Conservation (phyloP, 1,284 basidiomycete species). For the Austroboletus niveus region DNA sequence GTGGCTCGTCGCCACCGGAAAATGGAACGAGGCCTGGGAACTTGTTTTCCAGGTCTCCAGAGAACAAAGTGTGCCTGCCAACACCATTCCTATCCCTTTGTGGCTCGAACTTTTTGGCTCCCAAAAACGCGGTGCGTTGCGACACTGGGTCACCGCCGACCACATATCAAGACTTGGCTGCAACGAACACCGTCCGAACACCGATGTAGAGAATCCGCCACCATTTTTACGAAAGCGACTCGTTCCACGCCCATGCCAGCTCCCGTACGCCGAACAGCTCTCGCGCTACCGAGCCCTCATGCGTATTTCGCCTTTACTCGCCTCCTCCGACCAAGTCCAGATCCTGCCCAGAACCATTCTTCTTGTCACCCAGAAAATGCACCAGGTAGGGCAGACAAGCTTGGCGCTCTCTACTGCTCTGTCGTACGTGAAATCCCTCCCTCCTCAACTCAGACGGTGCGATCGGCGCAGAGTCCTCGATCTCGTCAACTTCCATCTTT, state of each 20-base stretch:
- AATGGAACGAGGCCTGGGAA: constrained; percentile 51
- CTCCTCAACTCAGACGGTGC: constrained; percentile 34
- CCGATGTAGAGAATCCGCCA: background rate
- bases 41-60: constrained; percentile 26
- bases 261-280: constrained; percentile 7
- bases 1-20: constrained; percentile 45
- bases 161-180: background rate
- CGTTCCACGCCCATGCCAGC: constrained; percentile 16
- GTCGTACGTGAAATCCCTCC: constrained; percentile 44
- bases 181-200: background rate
- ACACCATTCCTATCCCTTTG: constrained; percentile 40
- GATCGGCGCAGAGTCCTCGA: constrained; percentile 37
- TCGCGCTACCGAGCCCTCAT: constrained; percentile 30
- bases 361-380: constrained; percentile 38
- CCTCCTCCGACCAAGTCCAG: constrained; percentile 23
- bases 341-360: constrained; percentile 39
- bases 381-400: constrained; percentile 31
- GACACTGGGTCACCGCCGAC: constrained; percentile 19
- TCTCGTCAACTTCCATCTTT: constrained; percentile 47
- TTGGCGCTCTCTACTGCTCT: constrained; percentile 41
- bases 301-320: constrained; percentile 31
- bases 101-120: constrained; percentile 55
- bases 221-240: constrained; percentile 13
- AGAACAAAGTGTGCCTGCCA: background rate
- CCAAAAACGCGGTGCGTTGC: constrained; percentile 34